phyloP scores from a whole-genome alignment of 169 alveolate genomes.

The Plasmodium gallinaceum region DNA sequence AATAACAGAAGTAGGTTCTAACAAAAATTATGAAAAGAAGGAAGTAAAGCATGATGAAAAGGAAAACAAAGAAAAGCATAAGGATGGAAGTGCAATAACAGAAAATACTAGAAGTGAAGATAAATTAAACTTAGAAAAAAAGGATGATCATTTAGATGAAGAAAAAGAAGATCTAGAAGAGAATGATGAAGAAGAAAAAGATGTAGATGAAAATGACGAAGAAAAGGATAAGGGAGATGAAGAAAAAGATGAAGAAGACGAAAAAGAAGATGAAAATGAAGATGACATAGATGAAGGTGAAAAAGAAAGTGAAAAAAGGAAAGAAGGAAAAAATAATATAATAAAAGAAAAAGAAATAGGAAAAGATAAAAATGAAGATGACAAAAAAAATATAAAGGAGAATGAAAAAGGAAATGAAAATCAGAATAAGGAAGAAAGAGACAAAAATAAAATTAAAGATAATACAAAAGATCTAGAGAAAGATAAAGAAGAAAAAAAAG shows the following conservation, averaged over 20 bases:
- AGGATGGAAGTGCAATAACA: too few relatives aligned
- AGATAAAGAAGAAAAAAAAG: neutral
- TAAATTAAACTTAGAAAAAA: too few relatives aligned
- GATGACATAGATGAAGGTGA: too few relatives aligned
- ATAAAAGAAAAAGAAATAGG: neutral
- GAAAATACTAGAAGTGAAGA: too few relatives aligned
- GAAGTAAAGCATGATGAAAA: neutral
- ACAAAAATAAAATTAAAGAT: neutral
- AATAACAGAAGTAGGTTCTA: neutral
- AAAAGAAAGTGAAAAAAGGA: neutral
- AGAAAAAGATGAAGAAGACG: neutral
- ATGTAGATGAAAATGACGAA: neutral
- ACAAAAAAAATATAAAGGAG: neutral
- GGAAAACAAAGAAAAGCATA: too few relatives aligned
- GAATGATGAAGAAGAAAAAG: neutral
- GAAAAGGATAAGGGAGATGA: neutral
- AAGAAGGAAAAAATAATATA: neutral
- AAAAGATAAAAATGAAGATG: neutral
- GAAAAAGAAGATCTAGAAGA: neutral
- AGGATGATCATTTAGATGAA: neutral
- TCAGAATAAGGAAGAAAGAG: neutral
- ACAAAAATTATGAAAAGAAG: neutral
- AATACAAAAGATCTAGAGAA: neutral
- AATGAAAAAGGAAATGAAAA: neutral
- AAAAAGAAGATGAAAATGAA: neutral